A percentile compares a stretch with the other conserved stretches of the same genome.
phyloP scores from a whole-genome alignment of 1,139 yeast genomes.

The Pneumocystis jirovecii region DNA sequence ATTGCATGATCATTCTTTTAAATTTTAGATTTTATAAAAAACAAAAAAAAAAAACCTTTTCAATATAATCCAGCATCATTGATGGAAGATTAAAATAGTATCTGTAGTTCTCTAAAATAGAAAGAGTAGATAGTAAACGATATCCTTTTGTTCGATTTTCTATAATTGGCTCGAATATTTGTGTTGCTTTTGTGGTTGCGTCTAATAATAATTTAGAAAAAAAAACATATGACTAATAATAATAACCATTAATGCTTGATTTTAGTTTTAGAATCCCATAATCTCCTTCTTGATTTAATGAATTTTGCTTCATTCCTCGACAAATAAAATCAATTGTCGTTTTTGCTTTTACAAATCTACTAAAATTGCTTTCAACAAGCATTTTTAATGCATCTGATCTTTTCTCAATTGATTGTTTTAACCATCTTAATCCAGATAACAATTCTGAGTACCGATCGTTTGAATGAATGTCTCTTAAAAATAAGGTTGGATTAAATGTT shows the following conservation, averaged over 20 bases:
- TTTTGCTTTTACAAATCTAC: constrained; percentile 62
- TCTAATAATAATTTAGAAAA: constrained; percentile 11
- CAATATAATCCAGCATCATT: constrained; percentile 37
- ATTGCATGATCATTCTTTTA: constrained; percentile 46
- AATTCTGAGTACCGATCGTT: constrained; percentile 55
- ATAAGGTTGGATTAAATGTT: constrained; percentile 54
- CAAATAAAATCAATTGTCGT: constrained; percentile 46
- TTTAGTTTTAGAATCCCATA: constrained; percentile 24
- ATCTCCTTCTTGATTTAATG: constrained; percentile 25
- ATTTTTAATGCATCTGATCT: constrained; percentile 53
- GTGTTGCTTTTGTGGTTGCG: constrained; percentile 35
- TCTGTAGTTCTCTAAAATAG: constrained; percentile 46
- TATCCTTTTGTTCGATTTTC: constrained; percentile 47
- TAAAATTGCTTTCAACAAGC: constrained; percentile 60
- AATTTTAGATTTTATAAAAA: background rate
- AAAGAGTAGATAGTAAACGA: constrained; percentile 45
- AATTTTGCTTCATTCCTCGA: constrained; percentile 28
- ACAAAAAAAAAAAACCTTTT: constrained; percentile 15
- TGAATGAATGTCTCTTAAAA: constrained; percentile 53
- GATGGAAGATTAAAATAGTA: constrained; percentile 62
- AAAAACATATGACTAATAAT: background rate
- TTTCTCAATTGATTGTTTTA: constrained; percentile 47
- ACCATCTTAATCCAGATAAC: constrained; percentile 37
- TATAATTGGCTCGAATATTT: constrained; percentile 61
- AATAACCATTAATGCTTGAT: constrained; percentile 20